Evolutionary conservation across 139 green algal genomes (phyloP).

Genomic region (Chlamydomonas applanata): DNA sequence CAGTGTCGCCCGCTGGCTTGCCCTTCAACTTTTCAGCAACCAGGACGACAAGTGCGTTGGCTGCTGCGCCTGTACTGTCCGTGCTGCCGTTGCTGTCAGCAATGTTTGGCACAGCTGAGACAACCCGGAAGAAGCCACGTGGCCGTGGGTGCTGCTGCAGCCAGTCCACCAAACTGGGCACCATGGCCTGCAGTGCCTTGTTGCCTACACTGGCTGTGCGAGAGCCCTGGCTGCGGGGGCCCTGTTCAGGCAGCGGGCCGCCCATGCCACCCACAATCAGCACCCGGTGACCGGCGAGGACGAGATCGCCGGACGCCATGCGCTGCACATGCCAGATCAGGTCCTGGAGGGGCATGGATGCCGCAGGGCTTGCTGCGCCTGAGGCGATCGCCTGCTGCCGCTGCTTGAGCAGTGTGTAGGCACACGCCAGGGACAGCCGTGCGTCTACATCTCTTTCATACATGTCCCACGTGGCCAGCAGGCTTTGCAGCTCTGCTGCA

Average conservation of each 20-base stretch:
- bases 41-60: too few relatives aligned
- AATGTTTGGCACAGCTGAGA: too few relatives aligned
- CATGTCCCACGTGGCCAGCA: slow-evolving; percentile 12
- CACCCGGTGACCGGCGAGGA: neutral
- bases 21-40: too few relatives aligned
- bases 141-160: neutral
- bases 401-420: slow-evolving; percentile 14
- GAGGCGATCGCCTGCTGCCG: neutral
- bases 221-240: too few relatives aligned
- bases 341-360: slow-evolving; percentile 19
- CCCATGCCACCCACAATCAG: neutral
- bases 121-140: neutral
- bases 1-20: neutral
- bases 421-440: slow-evolving; percentile 9
- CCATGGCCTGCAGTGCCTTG: neutral
- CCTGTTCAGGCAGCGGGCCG: too few relatives aligned
- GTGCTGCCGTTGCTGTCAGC: too few relatives aligned
- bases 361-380: slow-evolving; percentile 1
- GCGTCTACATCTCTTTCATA: slow-evolving; percentile 20
- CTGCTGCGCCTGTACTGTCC: too few relatives aligned
- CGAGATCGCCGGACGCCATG: neutral
- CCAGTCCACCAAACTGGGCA: neutral
- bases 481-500: neutral
- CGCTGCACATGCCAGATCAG: neutral
- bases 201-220: too few relatives aligned